Evolutionary conservation across 2,329 filamentous ascomycete genomes (phyloP), one percentile per base, ranked within the genome.

Genomic region (Alternaria burnsii): DNA sequence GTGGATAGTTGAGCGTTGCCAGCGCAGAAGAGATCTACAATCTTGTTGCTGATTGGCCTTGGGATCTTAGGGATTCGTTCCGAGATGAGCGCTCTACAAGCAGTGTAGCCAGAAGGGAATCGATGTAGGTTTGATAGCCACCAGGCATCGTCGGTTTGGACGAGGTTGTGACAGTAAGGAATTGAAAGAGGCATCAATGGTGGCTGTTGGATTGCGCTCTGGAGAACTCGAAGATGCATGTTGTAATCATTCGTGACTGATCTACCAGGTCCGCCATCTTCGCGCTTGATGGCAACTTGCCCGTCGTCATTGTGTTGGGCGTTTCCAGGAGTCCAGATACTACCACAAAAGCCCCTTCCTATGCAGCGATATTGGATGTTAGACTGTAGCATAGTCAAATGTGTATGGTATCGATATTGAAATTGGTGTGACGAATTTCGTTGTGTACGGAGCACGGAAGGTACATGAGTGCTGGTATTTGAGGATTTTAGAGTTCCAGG

Each of bases 291-390:
- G 14, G 42, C 59, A n/a, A 38, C 36, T 18, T 22, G 20, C 34
- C 28, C 8, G 36, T 40, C 36, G n/a, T 40, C 36, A 9, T 40
- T n/a, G 34, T 38, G 1, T 40, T 11, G 36, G 8, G n/a, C 3
- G 30, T 10, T 36, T 47, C 58, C 62, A 32, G 60, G 57, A 47
- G 65, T 43, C 65, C 63, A 70, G 40, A 70, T 30, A 53, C 61
- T 67, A 34, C 61, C 65, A 55, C 67, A 70, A 34, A 67, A 68
- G 0, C 67, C 65, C 38, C 61, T 66, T 24, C 67, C 63, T 18
- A 70, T 70, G 44, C 65, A 65, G 32, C 47, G 58, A 54, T 63
- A 67, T 40, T 18, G n/a, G 8, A 10, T 4, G 36, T 20, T 40
- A 10, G n/a, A 12, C 4, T 40, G 36, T 40, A 18, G 36, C 9